Conservation (phyloP, 2,329 filamentous ascomycete genomes). For the Elsinoe batatas region DNA sequence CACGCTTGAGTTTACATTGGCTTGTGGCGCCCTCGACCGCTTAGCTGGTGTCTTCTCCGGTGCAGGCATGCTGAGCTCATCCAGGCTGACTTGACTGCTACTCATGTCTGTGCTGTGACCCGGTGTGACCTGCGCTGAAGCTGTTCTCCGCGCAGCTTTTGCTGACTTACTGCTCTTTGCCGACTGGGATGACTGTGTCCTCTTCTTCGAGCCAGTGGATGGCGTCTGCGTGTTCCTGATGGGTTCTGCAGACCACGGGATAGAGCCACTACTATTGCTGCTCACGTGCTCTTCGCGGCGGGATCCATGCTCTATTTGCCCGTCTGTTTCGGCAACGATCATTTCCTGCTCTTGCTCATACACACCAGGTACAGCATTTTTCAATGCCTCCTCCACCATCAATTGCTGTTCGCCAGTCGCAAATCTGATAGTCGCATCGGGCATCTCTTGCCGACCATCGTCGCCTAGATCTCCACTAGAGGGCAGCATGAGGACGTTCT, state of each 20-base stretch:
- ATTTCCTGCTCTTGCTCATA: not conserved
- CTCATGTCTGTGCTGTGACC: not conserved
- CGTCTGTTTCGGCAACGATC: not conserved
- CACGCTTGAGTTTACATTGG: not conserved
- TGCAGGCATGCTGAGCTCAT: not conserved
- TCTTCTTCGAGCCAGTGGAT: conserved; percentile 1
- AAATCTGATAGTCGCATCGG: not conserved
- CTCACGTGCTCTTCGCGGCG: not conserved
- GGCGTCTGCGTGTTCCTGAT: conserved; percentile 5
- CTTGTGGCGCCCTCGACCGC: not conserved
- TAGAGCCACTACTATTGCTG: conserved; percentile 8
- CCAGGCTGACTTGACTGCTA: conserved; percentile 2
- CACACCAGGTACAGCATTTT: not conserved
- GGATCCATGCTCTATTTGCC: not conserved
- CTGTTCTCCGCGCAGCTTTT: not conserved
- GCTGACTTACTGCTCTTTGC: not conserved
- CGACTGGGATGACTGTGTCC: not conserved
- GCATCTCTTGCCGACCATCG: not conserved
- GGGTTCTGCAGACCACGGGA: conserved; percentile 8
- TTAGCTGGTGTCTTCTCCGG: not conserved
- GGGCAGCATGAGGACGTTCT: conserved; percentile 6
- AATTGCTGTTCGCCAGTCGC: not conserved
- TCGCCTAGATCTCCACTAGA: conserved; percentile 1
- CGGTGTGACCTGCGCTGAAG: not conserved
- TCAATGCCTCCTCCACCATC: conserved; percentile 1